A percentile compares a stretch with the other conserved stretches of the same genome.
Evolutionary conservation across 345 rosid genomes (phyloP).

Genomic region (Gossypium stocksii): DNA sequence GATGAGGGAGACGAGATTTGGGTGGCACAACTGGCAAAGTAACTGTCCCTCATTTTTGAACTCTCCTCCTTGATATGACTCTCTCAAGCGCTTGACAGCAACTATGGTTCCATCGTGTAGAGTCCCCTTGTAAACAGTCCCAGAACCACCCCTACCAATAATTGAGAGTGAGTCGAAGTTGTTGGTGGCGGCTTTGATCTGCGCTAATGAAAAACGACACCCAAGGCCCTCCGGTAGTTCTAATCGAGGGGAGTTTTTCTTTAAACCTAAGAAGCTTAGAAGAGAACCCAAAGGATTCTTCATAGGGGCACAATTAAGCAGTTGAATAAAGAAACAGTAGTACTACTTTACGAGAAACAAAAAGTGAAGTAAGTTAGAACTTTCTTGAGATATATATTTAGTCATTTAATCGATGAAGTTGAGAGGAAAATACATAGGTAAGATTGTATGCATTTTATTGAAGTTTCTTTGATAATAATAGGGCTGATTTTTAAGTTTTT

Average conservation of each 20-base stretch:
- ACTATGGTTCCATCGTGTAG: background rate
- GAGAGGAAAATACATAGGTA: too few species aligned
- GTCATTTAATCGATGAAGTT: too few species aligned
- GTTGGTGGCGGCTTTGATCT: conserved; percentile 10
- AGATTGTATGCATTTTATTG: too few species aligned
- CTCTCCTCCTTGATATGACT: background rate
- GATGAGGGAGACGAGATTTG: background rate
- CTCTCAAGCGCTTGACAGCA: background rate
- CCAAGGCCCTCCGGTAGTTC: background rate
- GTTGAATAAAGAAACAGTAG: too few species aligned
- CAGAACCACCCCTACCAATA: background rate
- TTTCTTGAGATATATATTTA: background rate
- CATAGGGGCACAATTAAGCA: background rate
- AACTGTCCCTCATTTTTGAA: background rate
- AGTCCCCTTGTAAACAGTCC: background rate
- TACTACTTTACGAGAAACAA: background rate
- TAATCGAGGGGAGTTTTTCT: background rate
- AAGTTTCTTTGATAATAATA: too few species aligned
- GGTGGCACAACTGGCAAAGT: conserved; percentile 6
- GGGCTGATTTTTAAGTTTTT: too few species aligned
- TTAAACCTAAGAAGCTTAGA: background rate
- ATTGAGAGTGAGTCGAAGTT: background rate
- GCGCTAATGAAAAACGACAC: background rate
- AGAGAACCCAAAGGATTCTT: background rate
- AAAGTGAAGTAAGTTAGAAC: background rate